A percentile compares a stretch with the other conserved stretches of the same genome.
Evolutionary conservation across 495 filamentous ascomycete genomes (phyloP).

Genomic region (Penicillium chermesinum): DNA sequence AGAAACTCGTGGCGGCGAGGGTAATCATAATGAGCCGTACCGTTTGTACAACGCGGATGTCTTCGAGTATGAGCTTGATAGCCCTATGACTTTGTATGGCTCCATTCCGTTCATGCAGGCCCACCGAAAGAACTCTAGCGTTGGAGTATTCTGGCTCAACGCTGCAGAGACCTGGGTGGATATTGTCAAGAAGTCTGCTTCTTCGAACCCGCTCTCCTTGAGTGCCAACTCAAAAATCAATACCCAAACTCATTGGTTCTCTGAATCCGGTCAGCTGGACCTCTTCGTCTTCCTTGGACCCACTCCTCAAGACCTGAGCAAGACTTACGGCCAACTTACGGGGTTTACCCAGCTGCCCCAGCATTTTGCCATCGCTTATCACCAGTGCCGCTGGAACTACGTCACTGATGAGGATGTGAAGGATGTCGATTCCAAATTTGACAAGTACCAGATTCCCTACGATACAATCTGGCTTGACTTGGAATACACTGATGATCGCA

Average conservation of each 20-base stretch:
- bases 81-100: conserved; percentile 97
- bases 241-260: conserved; percentile 95
- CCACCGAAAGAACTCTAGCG: conserved; percentile 84
- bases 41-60: conserved; percentile 93
- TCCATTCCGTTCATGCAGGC: conserved; percentile 96
- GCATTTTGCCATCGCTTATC: conserved; percentile 86
- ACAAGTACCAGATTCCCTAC: conserved; percentile 90
- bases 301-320: conserved; percentile 70
- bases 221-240: conserved; percentile 61
- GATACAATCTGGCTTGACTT: conserved; percentile 99
- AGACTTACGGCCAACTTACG: conserved; percentile 83
- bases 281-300: conserved; percentile 93
- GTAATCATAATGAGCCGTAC: conserved; percentile 87
- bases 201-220: conserved; percentile 70
- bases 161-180: conserved; percentile 97
- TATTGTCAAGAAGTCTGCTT: conserved; percentile 73
- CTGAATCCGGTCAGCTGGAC: conserved; percentile 83
- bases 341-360: conserved; percentile 89
- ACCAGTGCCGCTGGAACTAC: conserved; percentile 99
- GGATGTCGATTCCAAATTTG: conserved; percentile 92
- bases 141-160: conserved; percentile 98
- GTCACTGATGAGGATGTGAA: conserved; percentile 93
- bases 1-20: conserved; percentile 78
- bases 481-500: conserved; percentile 92
- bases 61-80: conserved; percentile 94